Base-by-base conservation (phyloP, 1,284 basidiomycete species). In the Naganishia cerealis region DNA sequence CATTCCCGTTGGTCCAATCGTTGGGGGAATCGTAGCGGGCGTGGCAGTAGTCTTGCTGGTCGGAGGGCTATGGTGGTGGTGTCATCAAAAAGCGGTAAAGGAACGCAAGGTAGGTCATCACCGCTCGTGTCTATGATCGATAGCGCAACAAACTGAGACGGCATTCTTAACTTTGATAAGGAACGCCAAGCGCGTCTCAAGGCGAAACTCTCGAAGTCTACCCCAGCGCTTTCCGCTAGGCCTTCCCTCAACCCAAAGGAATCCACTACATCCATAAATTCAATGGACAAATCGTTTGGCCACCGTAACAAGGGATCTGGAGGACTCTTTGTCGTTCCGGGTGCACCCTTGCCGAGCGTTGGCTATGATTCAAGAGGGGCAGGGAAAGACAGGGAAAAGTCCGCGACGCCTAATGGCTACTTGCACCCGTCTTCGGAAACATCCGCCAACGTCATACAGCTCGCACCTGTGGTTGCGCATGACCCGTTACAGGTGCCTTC, bases 11-110 rank as follows among this genome's bases (percentile, higher is more conserved):
- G 74, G 71, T 0, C 70, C 75, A 7, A 72, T 75, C 24, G 72
- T 74, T 8, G 75, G 75, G n/a, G 75, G 73, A 18, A 71, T 75
- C 10, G 57, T 75, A 10, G 75, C 73, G 36, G 75, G 75, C 9
- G 67, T 75, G 39, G 73, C 61, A 2, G 73, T 68, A 3, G 75
- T 74, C 13, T 58, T 72, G 13, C 36, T 72, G 13, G 61, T 71
- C 26, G 67, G 67, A 48, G 71, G 54, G 4, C 46, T 73, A 38
- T 62, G 70, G 36, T 67, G 65, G 55, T 75, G 70, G 67, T 71
- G 71, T 43, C 65, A 65, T 43, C 68, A 67, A 38, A 73, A 71
- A 59, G 59, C 61, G 48, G 68, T 70, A 42, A 65, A 71, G 59
- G 72, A 73, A 43, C 68, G 67, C 21, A 67, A 70, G 58, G 69